Conservation (phyloP, 2,329 filamentous ascomycete genomes). For the Penicillium concentricum region DNA sequence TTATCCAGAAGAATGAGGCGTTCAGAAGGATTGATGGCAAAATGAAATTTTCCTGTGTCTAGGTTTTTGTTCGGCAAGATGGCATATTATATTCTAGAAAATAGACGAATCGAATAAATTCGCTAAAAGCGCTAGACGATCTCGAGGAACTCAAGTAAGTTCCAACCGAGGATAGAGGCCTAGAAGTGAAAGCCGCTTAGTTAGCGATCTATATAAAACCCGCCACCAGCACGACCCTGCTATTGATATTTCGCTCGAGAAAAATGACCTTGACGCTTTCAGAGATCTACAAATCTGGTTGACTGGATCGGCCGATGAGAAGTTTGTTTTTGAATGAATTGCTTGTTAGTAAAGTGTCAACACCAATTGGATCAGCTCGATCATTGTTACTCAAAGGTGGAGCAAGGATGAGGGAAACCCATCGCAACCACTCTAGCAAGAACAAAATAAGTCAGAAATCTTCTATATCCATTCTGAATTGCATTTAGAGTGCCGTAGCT, state of each 20-base stretch:
- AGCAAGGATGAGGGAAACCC: no score
- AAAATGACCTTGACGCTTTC: conserved; percentile 23
- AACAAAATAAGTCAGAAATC: no score
- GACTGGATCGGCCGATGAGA: conserved; percentile 10
- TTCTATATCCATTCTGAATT: no score
- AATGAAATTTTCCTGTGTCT: conserved; percentile 22
- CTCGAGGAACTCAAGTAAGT: conserved; percentile 19
- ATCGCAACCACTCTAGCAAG: no score
- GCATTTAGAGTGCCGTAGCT: no score
- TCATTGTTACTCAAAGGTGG: no score
- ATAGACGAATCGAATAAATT: conserved; percentile 16
- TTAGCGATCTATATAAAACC: conserved; percentile 22
- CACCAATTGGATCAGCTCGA: no score
- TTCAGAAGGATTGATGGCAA: conserved; percentile 18
- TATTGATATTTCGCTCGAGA: conserved; percentile 15
- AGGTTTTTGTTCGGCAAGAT: conserved; percentile 18
- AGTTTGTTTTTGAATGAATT: conserved; percentile 15
- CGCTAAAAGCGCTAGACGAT: conserved; percentile 14
- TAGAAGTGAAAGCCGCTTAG: conserved; percentile 23
- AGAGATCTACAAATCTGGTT: conserved; percentile 16
- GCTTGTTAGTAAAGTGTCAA: no score
- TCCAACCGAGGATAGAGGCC: conserved; percentile 14
- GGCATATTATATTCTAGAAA: conserved; percentile 22
- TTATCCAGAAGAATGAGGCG: conserved; percentile 23
- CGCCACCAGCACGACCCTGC: conserved; percentile 18